Conservation (phyloP, 1,284 basidiomycete genomes). For the Moniliella sp. region DNA sequence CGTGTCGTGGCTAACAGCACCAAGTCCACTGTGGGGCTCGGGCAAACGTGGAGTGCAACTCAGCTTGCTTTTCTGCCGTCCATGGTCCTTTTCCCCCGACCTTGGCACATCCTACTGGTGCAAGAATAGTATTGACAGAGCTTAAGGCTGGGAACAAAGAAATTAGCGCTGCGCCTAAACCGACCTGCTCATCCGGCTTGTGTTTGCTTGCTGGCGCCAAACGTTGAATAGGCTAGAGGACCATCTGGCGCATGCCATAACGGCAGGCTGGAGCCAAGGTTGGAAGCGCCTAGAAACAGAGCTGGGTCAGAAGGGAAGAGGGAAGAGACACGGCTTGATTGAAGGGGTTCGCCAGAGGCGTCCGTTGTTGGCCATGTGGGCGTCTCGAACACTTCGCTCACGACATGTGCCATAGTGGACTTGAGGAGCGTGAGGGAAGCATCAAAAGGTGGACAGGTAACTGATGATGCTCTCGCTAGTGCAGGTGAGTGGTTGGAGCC, state of each 20-base stretch:
- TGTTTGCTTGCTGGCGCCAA: no score
- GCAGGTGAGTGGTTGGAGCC: slow-evolving; percentile 64
- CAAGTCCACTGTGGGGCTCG: slow-evolving; percentile 51
- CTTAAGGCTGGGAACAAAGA: no score
- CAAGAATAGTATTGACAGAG: no score
- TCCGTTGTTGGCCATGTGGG: slow-evolving; percentile 55
- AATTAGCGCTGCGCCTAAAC: no score
- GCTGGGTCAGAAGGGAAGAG: background rate
- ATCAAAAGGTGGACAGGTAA: slow-evolving; percentile 65
- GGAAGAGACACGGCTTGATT: background rate
- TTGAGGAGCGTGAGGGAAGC: slow-evolving; percentile 72
- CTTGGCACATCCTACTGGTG: slow-evolving; percentile 46
- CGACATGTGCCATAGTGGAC: slow-evolving; percentile 51
- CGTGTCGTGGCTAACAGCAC: slow-evolving; percentile 60
- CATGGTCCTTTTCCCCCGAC: no score
- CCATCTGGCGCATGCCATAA: slow-evolving; percentile 58
- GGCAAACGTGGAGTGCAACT: slow-evolving; percentile 48
- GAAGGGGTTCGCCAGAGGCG: slow-evolving; percentile 19
- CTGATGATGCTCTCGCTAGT: slow-evolving; percentile 93
- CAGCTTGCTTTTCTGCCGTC: slow-evolving; percentile 44
- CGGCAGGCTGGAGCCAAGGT: slow-evolving; percentile 50
- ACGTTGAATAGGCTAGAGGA: no score
- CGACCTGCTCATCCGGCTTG: no score
- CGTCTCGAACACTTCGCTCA: slow-evolving; percentile 68
- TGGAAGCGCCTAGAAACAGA: slow-evolving; percentile 4